These are phyloP conservation scores for Lenwebbia sp. DNA, from an alignment of 345 rosid species.

Conservation along the genomic window DNA sequence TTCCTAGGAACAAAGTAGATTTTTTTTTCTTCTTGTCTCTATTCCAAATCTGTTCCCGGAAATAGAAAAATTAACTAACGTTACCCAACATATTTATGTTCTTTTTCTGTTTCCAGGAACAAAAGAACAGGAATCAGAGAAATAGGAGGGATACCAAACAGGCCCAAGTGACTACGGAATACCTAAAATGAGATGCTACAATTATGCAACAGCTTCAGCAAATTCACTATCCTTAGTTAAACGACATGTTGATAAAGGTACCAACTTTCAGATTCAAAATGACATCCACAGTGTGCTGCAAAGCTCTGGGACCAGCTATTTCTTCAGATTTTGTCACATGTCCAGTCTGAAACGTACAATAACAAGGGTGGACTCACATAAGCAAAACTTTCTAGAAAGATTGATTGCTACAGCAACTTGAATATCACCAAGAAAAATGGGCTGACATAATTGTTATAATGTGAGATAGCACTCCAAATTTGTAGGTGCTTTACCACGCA, in stretches of 20 bases:
- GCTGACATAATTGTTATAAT: not conserved
- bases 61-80: too few species aligned
- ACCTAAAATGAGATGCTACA: not conserved
- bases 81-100: too few species aligned
- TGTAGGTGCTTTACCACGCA: not conserved
- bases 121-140: too few species aligned
- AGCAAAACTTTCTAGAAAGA: not conserved
- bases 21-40: too few species aligned
- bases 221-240: not conserved
- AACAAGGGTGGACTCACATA: not conserved
- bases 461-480: not conserved
- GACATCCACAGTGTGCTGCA: conserved; percentile 94
- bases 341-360: conserved; percentile 46
- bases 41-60: too few species aligned
- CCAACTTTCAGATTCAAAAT: conserved; percentile 86
- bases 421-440: not conserved
- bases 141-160: too few species aligned
- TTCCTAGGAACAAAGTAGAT: too few species aligned
- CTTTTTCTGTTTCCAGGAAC: too few species aligned
- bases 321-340: conserved; percentile 88
- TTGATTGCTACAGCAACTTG: not conserved
- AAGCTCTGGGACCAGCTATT: conserved; percentile 90
- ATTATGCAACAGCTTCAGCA: not conserved
- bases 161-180: not conserved
- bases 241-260: conserved; percentile 12